A percentile compares a stretch with the other conserved stretches of the same genome.
Evolutionary conservation across 176 grass and related monocot genomes (phyloP).

Genomic region (Eremochloa ophiuroides): DNA sequence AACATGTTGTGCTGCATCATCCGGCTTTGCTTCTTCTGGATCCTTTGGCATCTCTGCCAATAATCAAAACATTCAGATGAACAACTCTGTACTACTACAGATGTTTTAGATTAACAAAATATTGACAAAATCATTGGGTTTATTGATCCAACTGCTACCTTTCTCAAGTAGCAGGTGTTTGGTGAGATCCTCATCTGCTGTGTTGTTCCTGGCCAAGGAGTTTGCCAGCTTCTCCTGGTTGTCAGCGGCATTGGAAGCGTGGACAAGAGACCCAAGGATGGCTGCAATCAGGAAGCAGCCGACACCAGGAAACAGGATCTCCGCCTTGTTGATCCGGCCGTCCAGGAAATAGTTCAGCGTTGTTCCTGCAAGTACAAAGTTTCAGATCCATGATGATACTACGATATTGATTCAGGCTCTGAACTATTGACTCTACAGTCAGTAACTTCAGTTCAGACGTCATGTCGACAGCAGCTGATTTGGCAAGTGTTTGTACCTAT

Average conservation of each 20-base stretch:
- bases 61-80: background rate
- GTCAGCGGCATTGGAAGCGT: conserved; percentile 86
- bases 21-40: conserved; percentile 28
- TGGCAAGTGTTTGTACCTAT: too few species aligned
- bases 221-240: conserved; percentile 73
- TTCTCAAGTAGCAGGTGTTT: background rate
- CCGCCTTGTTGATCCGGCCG: conserved; percentile 76
- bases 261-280: conserved; percentile 77
- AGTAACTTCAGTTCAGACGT: too few species aligned
- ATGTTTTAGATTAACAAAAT: background rate
- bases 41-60: conserved; percentile 36
- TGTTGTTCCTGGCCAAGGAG: conserved; percentile 23
- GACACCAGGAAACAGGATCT: conserved; percentile 86
- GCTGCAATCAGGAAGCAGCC: conserved; percentile 87
- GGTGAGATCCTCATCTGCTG: conserved; percentile 17
- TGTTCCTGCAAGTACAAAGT: conserved; percentile 46
- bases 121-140: background rate
- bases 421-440: background rate
- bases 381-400: background rate
- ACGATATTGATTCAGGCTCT: background rate
- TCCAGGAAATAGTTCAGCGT: conserved; percentile 94
- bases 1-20: background rate
- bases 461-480: too few species aligned
- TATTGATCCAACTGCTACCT: conserved; percentile 8
- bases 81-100: background rate